phyloP scores from a whole-genome alignment of 2,329 filamentous ascomycete genomes.

The Talaromyces sp. region DNA sequence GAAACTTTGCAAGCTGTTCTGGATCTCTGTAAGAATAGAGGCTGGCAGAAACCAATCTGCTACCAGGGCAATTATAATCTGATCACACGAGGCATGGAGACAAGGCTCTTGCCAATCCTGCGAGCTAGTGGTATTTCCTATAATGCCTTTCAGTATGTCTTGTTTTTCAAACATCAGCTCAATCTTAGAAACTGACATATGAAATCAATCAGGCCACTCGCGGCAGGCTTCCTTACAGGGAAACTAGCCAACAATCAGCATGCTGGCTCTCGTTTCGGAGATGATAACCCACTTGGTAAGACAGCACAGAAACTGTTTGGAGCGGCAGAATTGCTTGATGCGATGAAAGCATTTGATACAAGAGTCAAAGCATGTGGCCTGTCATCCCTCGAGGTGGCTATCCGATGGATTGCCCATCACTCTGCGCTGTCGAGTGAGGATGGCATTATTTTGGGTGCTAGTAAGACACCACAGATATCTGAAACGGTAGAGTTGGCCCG shows the following conservation, averaged over 20 bases:
- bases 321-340: constrained; percentile 23
- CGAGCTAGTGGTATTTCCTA: constrained; percentile 28
- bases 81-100: constrained; percentile 34
- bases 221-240: constrained; percentile 34
- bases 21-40: constrained; percentile 28
- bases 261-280: constrained; percentile 25
- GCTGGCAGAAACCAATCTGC: constrained; percentile 32
- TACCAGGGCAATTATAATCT: constrained; percentile 41
- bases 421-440: constrained; percentile 57
- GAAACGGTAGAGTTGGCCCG: constrained; percentile 53
- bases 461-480: constrained; percentile 51
- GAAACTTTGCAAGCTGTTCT: constrained; percentile 28
- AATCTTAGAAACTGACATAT: not conserved
- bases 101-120: constrained; percentile 33
- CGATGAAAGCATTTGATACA: constrained; percentile 29
- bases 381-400: constrained; percentile 65
- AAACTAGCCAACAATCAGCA: constrained; percentile 23
- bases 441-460: constrained; percentile 56
- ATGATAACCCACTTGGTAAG: constrained; percentile 23
- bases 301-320: constrained; percentile 26
- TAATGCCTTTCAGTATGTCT: constrained; percentile 20
- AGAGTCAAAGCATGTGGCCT: constrained; percentile 48
- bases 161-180: constrained; percentile 6
- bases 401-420: constrained; percentile 70
- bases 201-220: constrained; percentile 19